Base-by-base conservation (phyloP, 768 basidiomycete species). In the Hericium erinaceus region DNA sequence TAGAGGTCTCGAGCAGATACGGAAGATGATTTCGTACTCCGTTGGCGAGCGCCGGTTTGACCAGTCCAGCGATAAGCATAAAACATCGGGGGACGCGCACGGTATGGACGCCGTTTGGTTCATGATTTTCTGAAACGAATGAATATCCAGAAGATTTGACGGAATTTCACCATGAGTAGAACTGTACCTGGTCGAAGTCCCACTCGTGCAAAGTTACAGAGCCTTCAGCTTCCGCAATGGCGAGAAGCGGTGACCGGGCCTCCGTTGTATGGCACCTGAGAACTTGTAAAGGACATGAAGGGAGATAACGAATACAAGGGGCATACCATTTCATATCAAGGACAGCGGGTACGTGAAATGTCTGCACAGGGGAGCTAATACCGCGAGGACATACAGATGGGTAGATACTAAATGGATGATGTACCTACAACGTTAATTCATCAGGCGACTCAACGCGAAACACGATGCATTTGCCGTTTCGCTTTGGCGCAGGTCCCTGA, bases 1-100 rank as follows among this genome's bases (percentile, higher is more conserved):
- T 33, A 33, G 7, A 8, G 33, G 4, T 33, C 33, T 33, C 33
- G 9, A 33, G 33, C 1, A 33, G 33, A 8, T 8, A 33, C 33
- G 33, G 33, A 33, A 33, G 33, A 33, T 8, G 33, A 33, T 33
- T 33, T 33, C 77, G 22, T 70, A 85, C 85, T 60, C 70, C 56
- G 72, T 72, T n/a, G 73, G 70, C 26, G 60, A 68, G 37, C 80
- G 77, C 16, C 89, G 80, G 63, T 88, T 87, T 0, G 89, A 88
- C 92, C 94, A 99, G 69, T 98, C 97, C 26, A 98, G 72, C 9
- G 94, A 98, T 16, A 99, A 81, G 65, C 92, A 95, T 1, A 99
- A 74, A 0, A 78, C 77, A 26, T 84, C 79, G 0, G 79, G 67
- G 0, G 82, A 63, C 26, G 72, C 77, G 20, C 83, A 83, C 28